phyloP scores from a whole-genome alignment of 2,329 filamentous ascomycete genomes.

The Setomelanomma holmii region DNA sequence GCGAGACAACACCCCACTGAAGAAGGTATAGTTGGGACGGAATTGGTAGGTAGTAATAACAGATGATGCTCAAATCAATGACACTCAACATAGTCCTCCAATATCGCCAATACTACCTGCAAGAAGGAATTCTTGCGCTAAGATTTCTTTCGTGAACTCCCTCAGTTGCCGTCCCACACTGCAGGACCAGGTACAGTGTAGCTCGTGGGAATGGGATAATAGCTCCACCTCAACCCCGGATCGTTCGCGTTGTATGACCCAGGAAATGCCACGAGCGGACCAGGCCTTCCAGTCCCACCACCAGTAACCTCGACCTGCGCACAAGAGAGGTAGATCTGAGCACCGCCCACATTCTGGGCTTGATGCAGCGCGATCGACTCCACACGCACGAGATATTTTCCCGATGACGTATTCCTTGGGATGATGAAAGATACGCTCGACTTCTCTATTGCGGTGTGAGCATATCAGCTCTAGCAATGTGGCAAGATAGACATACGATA shows the following conservation, averaged over 20 bases:
- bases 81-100: too few species aligned
- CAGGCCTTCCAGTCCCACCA: slow-evolving; percentile 46
- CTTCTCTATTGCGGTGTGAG: slow-evolving; percentile 20
- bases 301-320: slow-evolving; percentile 54
- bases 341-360: slow-evolving; percentile 40
- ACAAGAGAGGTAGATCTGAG: slow-evolving; percentile 56
- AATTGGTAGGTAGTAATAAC: too few species aligned
- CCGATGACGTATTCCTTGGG: slow-evolving; percentile 49
- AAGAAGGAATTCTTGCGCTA: too few species aligned
- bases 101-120: too few species aligned
- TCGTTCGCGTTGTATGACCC: slow-evolving; percentile 46
- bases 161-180: slow-evolving; percentile 28
- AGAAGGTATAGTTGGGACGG: too few species aligned
- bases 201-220: slow-evolving; percentile 36
- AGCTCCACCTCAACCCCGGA: slow-evolving; percentile 39
- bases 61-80: too few species aligned
- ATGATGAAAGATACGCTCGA: slow-evolving; percentile 42
- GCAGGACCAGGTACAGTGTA: slow-evolving; percentile 37
- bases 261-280: slow-evolving; percentile 51
- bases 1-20: too few species aligned
- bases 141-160: too few species aligned
- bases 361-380: slow-evolving; percentile 57
- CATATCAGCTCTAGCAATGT: not conserved
- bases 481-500: slow-evolving; percentile 24
- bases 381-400: slow-evolving; percentile 54